Conservation (phyloP, 176 grass and related monocot genomes). For the Lolium multiflorum region DNA sequence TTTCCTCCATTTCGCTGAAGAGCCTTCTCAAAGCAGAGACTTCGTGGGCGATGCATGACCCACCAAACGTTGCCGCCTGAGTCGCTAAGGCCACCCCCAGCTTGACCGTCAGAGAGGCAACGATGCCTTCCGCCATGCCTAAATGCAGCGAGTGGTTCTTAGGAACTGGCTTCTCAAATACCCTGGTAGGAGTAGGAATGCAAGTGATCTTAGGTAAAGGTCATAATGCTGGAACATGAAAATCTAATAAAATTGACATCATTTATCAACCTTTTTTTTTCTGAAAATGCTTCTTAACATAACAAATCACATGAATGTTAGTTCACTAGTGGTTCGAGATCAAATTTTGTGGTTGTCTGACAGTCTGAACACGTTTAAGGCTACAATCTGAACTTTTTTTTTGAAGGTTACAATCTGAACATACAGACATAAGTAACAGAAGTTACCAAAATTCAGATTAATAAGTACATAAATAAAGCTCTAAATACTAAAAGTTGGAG, state of each 20-base stretch:
- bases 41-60: background rate
- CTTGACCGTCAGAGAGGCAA: background rate
- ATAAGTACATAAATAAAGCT: background rate
- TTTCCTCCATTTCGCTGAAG: background rate
- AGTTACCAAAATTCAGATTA: conserved; percentile 4
- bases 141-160: background rate
- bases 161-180: background rate
- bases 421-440: background rate
- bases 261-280: background rate
- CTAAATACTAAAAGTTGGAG: background rate
- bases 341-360: background rate
- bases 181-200: background rate
- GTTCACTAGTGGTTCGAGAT: background rate
- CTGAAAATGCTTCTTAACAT: background rate
- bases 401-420: background rate
- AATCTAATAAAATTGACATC: background rate
- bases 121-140: background rate
- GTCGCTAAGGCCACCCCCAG: background rate
- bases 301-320: background rate
- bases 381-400: background rate
- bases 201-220: background rate
- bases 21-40: background rate
- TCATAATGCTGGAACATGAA: background rate
- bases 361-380: background rate
- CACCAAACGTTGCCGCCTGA: background rate